A percentile compares a stretch with the other conserved stretches of the same genome.
These are phyloP conservation scores for Rhizoclosmatium globosum DNA, from an alignment of 192 early-diverging fungal genomes.

Conservation along the genomic window DNA sequence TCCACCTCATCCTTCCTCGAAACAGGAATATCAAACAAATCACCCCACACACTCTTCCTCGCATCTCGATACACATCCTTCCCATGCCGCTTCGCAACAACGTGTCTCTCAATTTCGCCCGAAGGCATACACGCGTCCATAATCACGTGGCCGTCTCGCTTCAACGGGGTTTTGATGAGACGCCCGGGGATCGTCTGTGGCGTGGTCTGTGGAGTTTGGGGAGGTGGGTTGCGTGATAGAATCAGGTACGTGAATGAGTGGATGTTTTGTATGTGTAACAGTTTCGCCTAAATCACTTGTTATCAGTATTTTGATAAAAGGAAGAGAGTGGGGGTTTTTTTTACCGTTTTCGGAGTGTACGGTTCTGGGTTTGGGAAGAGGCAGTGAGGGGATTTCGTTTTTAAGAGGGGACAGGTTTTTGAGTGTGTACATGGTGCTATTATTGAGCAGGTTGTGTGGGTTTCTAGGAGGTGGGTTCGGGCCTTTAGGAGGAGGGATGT, in stretches of 20 bases:
- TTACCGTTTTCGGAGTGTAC: too few relatives aligned
- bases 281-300: too few relatives aligned
- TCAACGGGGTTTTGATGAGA: conserved; percentile 6
- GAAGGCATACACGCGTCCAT: conserved; percentile 18
- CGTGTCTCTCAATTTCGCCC: neutral
- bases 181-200: neutral
- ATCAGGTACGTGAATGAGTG: neutral
- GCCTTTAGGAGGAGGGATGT: too few relatives aligned
- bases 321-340: too few relatives aligned
- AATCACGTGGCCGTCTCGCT: conserved; percentile 10
- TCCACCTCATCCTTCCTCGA: neutral
- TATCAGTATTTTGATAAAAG: too few relatives aligned
- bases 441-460: too few relatives aligned
- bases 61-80: neutral
- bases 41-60: conserved; percentile 25
- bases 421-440: too few relatives aligned
- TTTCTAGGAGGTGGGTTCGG: too few relatives aligned
- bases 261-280: neutral
- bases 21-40: conserved; percentile 1
- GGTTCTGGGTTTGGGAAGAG: too few relatives aligned
- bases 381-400: too few relatives aligned
- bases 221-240: neutral
- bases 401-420: too few relatives aligned
- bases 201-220: neutral
- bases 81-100: conserved; percentile 9